Evolutionary conservation across 352 stramenopile species (phyloP), one percentile per base, ranked within the genome.

Genomic region (Globisporangium middletonii): DNA sequence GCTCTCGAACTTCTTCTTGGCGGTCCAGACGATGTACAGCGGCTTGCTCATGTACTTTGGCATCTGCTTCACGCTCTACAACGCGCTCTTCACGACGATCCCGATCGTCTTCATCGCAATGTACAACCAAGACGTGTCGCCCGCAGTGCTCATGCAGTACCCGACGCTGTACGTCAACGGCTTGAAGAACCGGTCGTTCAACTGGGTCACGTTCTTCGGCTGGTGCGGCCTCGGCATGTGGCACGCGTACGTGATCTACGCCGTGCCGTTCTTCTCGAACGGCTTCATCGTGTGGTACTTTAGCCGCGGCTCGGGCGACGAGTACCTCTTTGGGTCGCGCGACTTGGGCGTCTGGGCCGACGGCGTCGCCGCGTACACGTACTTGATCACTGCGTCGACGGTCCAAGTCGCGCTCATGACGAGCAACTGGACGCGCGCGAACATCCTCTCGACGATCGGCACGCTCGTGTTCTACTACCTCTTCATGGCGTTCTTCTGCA

Each of bases 121-220:
- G 35, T 62, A 83, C 50, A 79, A 92, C 48, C 75, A 88, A 68
- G 82, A 94, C 48, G 77, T 94, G 0, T 92, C 79, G n/a, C 84
- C 86, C 38, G 80, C 81, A 0, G 86, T 92, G 52, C 72, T 95
- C 18, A 94, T 94, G 86, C 86, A 95, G 63, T 95, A 95, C 63
- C 86, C 86, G 15, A 92, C 84, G 16, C 68, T 95, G 63, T 95
- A 95, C 47, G 77, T 88, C 55, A 95, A 95, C 50, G 86, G 86
- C 2, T 53, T 95, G 33, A 90, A 92, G 70, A 94, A 92, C 53
- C 77, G 86, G 2, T 94, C 83, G 55, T 95, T 95, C 63, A 95
- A 95, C 67, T 93, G 83, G 84, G 68, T 93, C 46, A 88, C 80
- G 16, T 95, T 95, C 60, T 88, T 92, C 53, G 83, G 83, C 2